Conservation (phyloP, 352 stramenopile species). For the Phytophthora cactorum region DNA sequence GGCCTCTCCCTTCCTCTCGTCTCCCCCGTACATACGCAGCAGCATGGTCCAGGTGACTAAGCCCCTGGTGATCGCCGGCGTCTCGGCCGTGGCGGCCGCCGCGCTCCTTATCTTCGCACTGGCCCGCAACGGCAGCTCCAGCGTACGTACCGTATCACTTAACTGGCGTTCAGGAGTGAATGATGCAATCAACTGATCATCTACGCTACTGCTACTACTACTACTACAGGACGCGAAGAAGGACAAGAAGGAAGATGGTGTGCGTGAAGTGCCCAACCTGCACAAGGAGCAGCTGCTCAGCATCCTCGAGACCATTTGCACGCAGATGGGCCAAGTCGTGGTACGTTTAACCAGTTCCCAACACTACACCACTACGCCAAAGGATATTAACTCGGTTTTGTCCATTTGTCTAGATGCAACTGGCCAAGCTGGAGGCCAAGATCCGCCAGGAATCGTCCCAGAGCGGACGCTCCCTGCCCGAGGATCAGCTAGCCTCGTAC, state of each 20-base stretch:
- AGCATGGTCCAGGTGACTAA: slow-evolving; percentile 84
- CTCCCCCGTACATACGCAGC: slow-evolving; percentile 1
- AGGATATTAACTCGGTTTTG: background rate
- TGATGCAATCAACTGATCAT: slow-evolving; percentile 6
- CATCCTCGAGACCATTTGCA: slow-evolving; percentile 89
- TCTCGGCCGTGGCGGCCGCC: slow-evolving; percentile 65
- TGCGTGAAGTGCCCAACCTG: slow-evolving; percentile 83
- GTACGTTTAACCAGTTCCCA: slow-evolving; percentile 41
- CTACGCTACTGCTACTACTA: background rate
- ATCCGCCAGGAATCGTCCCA: slow-evolving; percentile 89
- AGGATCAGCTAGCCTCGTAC: slow-evolving; percentile 88
- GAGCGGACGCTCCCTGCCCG: slow-evolving; percentile 77
- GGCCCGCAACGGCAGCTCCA: slow-evolving; percentile 43
- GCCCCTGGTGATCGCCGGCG: slow-evolving; percentile 75
- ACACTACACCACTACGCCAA: background rate
- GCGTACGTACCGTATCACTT: slow-evolving; percentile 36
- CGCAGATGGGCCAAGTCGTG: slow-evolving; percentile 90
- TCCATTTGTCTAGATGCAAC: slow-evolving; percentile 64
- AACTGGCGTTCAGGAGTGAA: background rate
- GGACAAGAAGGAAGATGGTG: slow-evolving; percentile 56
- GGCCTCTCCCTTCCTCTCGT: slow-evolving; percentile 5
- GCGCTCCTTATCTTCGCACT: slow-evolving; percentile 67
- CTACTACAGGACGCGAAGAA: slow-evolving; percentile 54
- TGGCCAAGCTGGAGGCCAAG: slow-evolving; percentile 88
- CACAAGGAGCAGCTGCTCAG: slow-evolving; percentile 89